Conservation (phyloP, 495 filamentous ascomycete genomes). For the Oleoguttula mirabilis region DNA sequence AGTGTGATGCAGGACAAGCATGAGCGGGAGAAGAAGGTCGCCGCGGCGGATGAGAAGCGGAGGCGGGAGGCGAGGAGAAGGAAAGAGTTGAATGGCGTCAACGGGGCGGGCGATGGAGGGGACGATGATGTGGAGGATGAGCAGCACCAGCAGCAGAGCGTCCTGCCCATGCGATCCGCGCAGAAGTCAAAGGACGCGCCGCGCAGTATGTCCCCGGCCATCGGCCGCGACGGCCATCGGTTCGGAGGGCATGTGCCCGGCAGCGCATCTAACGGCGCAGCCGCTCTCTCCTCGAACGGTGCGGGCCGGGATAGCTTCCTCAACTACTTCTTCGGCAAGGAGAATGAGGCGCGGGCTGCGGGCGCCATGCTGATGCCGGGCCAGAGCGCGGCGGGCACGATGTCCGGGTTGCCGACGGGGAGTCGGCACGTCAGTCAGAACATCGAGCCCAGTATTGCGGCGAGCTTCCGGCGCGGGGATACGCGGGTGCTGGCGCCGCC, state of each 20-base stretch:
- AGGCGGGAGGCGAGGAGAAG: constrained; percentile 69
- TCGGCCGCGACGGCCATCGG: constrained; percentile 45
- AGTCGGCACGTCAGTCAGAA: constrained; percentile 58
- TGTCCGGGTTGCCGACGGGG: constrained; percentile 21
- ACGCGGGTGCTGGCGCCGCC: no score
- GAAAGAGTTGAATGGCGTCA: constrained; percentile 64
- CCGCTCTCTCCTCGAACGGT: constrained; percentile 30
- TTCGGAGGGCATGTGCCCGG: constrained; percentile 16
- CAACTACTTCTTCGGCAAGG: constrained; percentile 97
- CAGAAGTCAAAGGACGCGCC: constrained; percentile 42
- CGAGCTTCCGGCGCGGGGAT: constrained; percentile 69
- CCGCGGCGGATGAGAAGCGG: constrained; percentile 68
- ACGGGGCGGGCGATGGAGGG: constrained; percentile 57
- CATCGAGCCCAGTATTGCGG: constrained; percentile 67
- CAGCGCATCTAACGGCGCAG: constrained; percentile 32
- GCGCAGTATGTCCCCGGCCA: constrained; percentile 75
- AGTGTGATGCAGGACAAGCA: constrained; percentile 88
- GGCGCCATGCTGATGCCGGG: constrained; percentile 20
- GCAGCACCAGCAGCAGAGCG: constrained; percentile 10
- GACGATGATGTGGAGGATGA: constrained; percentile 55
- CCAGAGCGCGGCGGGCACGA: constrained; percentile 21
- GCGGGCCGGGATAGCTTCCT: constrained; percentile 74
- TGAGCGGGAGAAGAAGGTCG: constrained; percentile 74
- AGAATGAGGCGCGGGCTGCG: constrained; percentile 47
- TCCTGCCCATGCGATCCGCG: constrained; percentile 46